These are phyloP conservation scores for Corchorus capsularis DNA, from an alignment of 345 rosid species.

Conservation along the genomic window DNA sequence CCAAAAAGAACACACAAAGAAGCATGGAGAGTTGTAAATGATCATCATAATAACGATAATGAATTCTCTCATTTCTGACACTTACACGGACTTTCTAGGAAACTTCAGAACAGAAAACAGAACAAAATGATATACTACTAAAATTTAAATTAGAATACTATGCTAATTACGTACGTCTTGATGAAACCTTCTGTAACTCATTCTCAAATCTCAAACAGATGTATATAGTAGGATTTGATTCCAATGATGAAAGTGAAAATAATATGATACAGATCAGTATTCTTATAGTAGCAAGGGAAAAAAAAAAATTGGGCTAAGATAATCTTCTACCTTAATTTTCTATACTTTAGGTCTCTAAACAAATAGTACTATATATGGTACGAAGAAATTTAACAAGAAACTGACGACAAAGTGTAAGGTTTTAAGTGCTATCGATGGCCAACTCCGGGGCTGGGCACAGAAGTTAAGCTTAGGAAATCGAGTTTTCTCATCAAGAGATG, in stretches of 20 bases:
- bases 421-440: neutral
- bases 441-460: neutral
- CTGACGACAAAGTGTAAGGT: neutral
- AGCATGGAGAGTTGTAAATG: neutral
- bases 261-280: neutral
- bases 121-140: neutral
- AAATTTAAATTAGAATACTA: neutral
- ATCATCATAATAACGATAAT: neutral
- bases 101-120: neutral
- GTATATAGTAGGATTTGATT: neutral
- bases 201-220: neutral
- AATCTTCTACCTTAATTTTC: neutral
- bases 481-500: slow-evolving; percentile 8
- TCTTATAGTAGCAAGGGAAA: neutral
- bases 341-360: neutral
- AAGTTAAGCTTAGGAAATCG: neutral
- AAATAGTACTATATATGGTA: too few relatives aligned
- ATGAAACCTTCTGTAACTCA: neutral
- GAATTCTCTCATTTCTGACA: neutral
- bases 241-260: neutral
- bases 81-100: neutral
- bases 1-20: neutral
- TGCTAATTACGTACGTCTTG: too few relatives aligned
- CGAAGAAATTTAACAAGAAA: neutral
- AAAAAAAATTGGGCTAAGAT: neutral